Evolutionary conservation across 2,329 filamentous ascomycete genomes (phyloP), one percentile per base, ranked within the genome.

Genomic region (Cladophialophora carrionii): DNA sequence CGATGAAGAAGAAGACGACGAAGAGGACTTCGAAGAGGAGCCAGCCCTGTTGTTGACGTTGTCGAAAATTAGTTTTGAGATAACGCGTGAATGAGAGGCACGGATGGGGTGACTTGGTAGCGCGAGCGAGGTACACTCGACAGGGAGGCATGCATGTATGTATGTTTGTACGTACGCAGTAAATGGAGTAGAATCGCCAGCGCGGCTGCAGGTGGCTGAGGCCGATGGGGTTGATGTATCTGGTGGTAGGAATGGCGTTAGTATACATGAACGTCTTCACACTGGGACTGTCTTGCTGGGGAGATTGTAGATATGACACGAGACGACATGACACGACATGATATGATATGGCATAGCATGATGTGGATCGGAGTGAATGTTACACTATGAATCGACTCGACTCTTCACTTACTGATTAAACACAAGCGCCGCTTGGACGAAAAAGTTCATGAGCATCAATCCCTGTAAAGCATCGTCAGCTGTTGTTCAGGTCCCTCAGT

Each of bases 1-100:
- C 81, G 0, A 81, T 88, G 70, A 86, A 87, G n/a, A 83, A 75
- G 68, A 92, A 80, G 74, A 32, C 29, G n/a, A 60, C 57, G 29
- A 60, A 60, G 10, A 60, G 32, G 14, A 52, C 57, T 49, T 60
- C 57, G 22, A 60, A 34, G 46, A 60, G 57, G 22, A 60, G 57
- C 57, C 57, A 60, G 31, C 57, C 57, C 57, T 60, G 46, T 85
- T 84, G 2, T 84, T 78, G n/a, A n/a, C n/a, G n/a, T n/a, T n/a
- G n/a, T n/a, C 5, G 73, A 53, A 6, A 69, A 49, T n/a, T n/a
- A n/a, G n/a, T n/a, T n/a, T n/a, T n/a, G n/a, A n/a, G n/a, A n/a
- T n/a, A n/a, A n/a, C n/a, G n/a, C n/a, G n/a, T n/a, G n/a, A n/a
- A n/a, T n/a, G n/a, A n/a, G 26, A 29, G 6, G 26, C 26, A 29